Conservation (phyloP, 2,329 filamentous ascomycete species). For the Neofusicoccum sp. region DNA sequence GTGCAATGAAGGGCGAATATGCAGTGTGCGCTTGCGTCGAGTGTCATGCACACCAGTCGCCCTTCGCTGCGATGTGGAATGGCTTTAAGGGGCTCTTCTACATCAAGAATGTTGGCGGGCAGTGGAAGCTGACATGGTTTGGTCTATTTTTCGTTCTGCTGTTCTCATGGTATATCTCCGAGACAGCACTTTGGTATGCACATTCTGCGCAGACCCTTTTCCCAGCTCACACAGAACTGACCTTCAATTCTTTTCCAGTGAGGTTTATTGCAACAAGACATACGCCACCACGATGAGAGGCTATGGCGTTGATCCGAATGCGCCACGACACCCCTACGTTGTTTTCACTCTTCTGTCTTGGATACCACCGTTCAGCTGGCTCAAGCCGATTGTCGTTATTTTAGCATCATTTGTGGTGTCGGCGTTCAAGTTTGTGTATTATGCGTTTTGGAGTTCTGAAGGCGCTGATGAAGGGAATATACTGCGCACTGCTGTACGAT, state of each 20-base stretch:
- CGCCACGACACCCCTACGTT: conserved; percentile 58
- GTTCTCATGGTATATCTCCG: conserved; percentile 7
- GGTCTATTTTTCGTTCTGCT: conserved; percentile 14
- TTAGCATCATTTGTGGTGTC: neutral
- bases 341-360: conserved; percentile 55
- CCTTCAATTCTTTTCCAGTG: conserved; percentile 29
- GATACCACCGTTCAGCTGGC: conserved; percentile 18
- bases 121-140: conserved; percentile 18
- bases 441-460: neutral
- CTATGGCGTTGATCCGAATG: conserved; percentile 54
- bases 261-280: conserved; percentile 54
- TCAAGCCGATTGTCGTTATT: neutral
- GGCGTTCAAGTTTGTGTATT: neutral
- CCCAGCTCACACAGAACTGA: neutral
- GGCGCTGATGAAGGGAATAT: too few relatives aligned
- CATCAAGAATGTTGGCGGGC: conserved; percentile 21
- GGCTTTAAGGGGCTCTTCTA: conserved; percentile 34
- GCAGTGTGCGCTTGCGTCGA: neutral
- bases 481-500: neutral
- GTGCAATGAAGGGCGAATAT: neutral
- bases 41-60: neutral
- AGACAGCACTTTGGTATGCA: conserved; percentile 9
- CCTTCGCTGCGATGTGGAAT: conserved; percentile 26
- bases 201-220: too few relatives aligned
- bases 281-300: conserved; percentile 53